Evolutionary conservation across 2,329 filamentous ascomycete species (phyloP), one percentile per base, ranked within the genome.

Genomic region (Tricladium varicosporioides): DNA sequence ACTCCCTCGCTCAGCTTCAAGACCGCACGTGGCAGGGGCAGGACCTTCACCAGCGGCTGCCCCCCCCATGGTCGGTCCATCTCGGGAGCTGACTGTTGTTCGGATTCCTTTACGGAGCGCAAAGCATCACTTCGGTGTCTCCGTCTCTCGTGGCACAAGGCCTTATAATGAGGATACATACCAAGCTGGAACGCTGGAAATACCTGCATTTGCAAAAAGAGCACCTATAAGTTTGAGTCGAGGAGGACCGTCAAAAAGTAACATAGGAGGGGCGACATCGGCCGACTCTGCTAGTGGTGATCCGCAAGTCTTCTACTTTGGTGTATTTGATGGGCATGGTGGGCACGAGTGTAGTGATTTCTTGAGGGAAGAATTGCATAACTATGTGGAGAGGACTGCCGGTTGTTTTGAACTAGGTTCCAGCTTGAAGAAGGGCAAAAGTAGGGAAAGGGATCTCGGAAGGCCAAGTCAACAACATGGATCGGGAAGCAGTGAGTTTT

Each of bases 241-340:
- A 14, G 58, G 50, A 15, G 56, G 60, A 9, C 40, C 22, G 22
- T 46, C 42, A 54, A 55, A 18, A 61, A 60, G 31, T 40, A 64
- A 48, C 46, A 51, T 53, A 19, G 82, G 78, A 60, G 85, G 85
- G 73, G 85, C 82, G 50, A 90, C 82, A 19, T 84, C 80, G 9
- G 90, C 91, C 5, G 89, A 90, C 57, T 89, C 87, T 62, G 84
- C 89, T 1, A 89, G 84, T 61, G 93, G 93, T 2, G 93, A 97
- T 69, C 93, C 93, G 1, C 93, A 97, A 71, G 87, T 97, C 33
- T 99, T 99, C 73, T 99, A 97, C 73, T 99, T 97, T 79, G 92
- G 84, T 1, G 86, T 97, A 1, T 99, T 97, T 69, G 94, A 99
- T 73, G 94, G 94, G 2, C 94, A 99, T 75, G 94, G 94, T 9